Conservation (phyloP, 805 yeast species). For the Myxozyma neglecta region DNA sequence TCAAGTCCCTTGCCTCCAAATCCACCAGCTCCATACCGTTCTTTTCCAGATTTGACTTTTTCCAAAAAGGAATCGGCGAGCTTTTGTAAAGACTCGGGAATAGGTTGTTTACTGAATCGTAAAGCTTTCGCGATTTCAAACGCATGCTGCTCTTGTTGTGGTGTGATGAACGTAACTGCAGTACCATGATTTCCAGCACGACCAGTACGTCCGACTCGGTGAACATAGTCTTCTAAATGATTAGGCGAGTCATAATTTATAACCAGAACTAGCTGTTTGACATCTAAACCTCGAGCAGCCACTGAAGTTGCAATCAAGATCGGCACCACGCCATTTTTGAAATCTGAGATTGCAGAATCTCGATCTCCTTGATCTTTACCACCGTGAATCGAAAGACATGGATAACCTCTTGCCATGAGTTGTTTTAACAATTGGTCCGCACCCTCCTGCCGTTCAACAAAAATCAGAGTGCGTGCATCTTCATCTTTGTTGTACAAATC, state of each 20-base stretch:
- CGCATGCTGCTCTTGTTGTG: conserved; percentile 62
- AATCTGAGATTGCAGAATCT: conserved; percentile 68
- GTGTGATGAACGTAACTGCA: conserved; percentile 70
- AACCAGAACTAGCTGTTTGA: conserved; percentile 78
- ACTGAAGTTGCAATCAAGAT: conserved; percentile 88
- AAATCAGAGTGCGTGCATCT: conserved; percentile 58
- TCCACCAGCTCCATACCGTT: conserved; percentile 56
- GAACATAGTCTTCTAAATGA: conserved; percentile 93
- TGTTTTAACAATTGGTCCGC: conserved; percentile 71
- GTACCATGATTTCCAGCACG: conserved; percentile 80
- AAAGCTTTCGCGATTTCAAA: conserved; percentile 70
- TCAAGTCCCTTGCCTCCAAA: conserved; percentile 93
- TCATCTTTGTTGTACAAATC: conserved; percentile 41
- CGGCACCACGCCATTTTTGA: conserved; percentile 56
- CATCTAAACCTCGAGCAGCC: conserved; percentile 93
- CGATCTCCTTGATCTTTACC: conserved; percentile 88
- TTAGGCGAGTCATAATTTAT: conserved; percentile 80
- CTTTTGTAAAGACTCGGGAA: conserved; percentile 52
- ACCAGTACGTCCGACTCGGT: conserved; percentile 94
- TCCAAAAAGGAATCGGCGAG: conserved; percentile 58
- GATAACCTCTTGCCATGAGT: conserved; percentile 54
- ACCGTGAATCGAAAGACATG: conserved; percentile 78
- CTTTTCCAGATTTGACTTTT: conserved; percentile 67
- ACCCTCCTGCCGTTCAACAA: conserved; percentile 83
- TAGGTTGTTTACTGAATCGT: conserved; percentile 53